Evolutionary conservation across 1,284 basidiomycete genomes (phyloP).

Genomic region (Malassezia arunalokei): DNA sequence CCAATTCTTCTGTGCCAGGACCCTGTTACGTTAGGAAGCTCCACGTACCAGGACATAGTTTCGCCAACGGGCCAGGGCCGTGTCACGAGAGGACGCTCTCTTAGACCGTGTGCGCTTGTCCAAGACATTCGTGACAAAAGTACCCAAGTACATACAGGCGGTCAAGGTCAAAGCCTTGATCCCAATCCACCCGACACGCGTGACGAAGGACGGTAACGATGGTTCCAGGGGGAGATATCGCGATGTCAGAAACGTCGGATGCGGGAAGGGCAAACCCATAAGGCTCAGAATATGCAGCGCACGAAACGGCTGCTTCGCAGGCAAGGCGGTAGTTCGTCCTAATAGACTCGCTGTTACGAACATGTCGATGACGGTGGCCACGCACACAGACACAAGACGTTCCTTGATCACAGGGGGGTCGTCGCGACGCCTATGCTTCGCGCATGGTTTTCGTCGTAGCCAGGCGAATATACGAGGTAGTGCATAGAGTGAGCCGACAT

Average conservation of each 20-base stretch:
- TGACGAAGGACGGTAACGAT: constrained; percentile 5
- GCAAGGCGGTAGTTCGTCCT: not conserved
- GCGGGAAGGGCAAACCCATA: constrained; percentile 27
- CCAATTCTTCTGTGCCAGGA: constrained; percentile 81
- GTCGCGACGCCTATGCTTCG: constrained; percentile 8
- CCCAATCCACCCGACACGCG: not conserved
- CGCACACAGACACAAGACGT: constrained; percentile 20
- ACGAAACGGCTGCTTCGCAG: not conserved
- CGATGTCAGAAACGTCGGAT: constrained; percentile 19
- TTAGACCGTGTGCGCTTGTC: not conserved
- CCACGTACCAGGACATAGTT: constrained; percentile 65
- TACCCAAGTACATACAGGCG: constrained; percentile 69
- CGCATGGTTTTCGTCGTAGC: not conserved
- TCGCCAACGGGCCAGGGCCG: constrained; percentile 40
- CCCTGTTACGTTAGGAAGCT: constrained; percentile 51
- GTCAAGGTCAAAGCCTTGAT: constrained; percentile 49
- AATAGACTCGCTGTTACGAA: not conserved
- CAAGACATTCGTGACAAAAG: constrained; percentile 62
- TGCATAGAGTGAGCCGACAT: constrained; percentile 14
- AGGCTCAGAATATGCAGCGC: constrained; percentile 15
- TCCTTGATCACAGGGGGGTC: constrained; percentile 24
- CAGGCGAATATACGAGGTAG: constrained; percentile 1
- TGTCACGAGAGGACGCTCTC: too few relatives aligned
- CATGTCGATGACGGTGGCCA: constrained; percentile 14
- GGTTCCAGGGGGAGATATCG: constrained; percentile 18